phyloP scores from a whole-genome alignment of 176 grass and related monocot genomes.

The Melocanna baccifera region DNA sequence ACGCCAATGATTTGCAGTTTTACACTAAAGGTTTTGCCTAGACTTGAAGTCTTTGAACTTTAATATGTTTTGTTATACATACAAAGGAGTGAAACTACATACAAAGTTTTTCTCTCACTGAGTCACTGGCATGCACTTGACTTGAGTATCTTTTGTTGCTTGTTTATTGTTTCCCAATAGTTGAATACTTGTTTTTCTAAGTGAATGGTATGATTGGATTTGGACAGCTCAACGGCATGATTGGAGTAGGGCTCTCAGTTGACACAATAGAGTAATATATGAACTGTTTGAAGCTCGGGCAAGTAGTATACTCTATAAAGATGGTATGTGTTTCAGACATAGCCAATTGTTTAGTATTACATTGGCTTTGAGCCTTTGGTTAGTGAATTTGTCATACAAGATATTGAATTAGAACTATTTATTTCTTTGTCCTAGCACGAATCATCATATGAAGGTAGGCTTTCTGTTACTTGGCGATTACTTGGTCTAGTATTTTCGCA shows the following conservation, averaged over 20 bases:
- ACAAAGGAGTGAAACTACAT: not conserved
- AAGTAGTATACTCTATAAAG: too few species aligned
- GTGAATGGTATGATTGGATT: slow-evolving; percentile 9
- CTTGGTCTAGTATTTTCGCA: too few species aligned
- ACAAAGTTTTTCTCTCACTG: not conserved
- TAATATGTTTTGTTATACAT: not conserved
- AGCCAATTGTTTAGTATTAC: too few species aligned
- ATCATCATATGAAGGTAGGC: too few species aligned
- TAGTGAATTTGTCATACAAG: too few species aligned
- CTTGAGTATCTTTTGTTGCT: not conserved
- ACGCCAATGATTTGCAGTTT: not conserved
- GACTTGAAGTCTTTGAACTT: not conserved
- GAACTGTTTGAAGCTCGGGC: too few species aligned
- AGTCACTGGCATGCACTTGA: not conserved
- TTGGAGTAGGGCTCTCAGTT: slow-evolving; percentile 21
- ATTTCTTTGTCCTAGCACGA: too few species aligned
- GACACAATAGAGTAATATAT: slow-evolving; percentile 21
- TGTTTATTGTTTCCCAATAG: slow-evolving; percentile 7
- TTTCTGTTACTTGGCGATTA: too few species aligned
- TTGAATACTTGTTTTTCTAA: slow-evolving; percentile 3
- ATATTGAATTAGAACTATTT: too few species aligned
- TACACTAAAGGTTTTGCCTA: not conserved
- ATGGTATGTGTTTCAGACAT: too few species aligned
- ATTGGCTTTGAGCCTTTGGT: too few species aligned
- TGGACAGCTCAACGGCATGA: slow-evolving; percentile 24